Base-by-base conservation (phyloP, 371 early-diverging fungal species). In the Mycotypha africana region DNA sequence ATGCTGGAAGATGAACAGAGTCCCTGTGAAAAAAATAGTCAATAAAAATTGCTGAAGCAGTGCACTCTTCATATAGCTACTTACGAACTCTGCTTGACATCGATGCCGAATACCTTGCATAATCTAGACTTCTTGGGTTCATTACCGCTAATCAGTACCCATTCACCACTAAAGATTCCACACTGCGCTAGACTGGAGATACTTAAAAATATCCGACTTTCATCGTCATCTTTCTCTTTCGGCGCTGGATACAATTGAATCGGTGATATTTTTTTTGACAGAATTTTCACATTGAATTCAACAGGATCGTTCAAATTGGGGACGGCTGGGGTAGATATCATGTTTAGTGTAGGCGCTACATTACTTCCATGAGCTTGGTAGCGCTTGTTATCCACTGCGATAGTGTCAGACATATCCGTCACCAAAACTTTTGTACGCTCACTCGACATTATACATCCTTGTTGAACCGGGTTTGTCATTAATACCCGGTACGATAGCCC, bases 121-220 rank as follows among this genome's bases (percentile, higher is more conserved):
- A 79, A 48, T 17, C 78, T 62, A 31, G 72, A 72, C 33, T 62
- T 71, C 30, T 67, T 65, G n/a, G 45, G 68, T 50, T 57, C 65
- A 35, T 53, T 57, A 37, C 47, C 66, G 38, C 54, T 53, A 9
- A 54, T 56, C 16, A 62, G 34, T 20, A 74, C 78, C 89, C 89
- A 89, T 50, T 85, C 82, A 5, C 89, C 89, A 47, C 89, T 89
- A 26, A 85, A 79, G 8, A 85, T 78, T 20, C 83, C 79, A 21
- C 80, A 71, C 15, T 59, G 70, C 3, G 85, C 81, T 23, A 89
- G 56, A 38, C 76, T 70, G 11, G 69, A 62, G 2, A 89, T 65
- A 38, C 73, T 67, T 11, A 84, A 60, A 60, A 70, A 77, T 8
- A 82, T 58, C 20, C 80, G 47, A 25, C 63, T 70, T 47, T 79